Evolutionary conservation across 306 rosid species (phyloP), one percentile per base, ranked within the genome.

Genomic region (Carpinus fangiana): DNA sequence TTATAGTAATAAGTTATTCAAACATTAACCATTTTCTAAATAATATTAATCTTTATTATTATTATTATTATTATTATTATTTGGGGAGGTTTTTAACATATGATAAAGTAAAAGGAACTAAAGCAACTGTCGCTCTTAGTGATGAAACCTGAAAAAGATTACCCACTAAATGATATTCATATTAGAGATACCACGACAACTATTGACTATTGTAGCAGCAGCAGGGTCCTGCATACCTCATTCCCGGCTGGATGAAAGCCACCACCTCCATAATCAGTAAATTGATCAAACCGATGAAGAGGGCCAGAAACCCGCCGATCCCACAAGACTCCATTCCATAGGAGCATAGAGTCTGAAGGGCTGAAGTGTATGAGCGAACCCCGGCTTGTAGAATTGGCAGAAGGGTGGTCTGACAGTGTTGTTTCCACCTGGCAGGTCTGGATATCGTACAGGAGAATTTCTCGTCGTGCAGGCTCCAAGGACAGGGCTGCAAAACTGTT

Each of bases 181-280:
- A 67, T 3, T 6, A 67, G 72, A 38, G 1, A 67, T 18, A n/a
- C 51, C 43, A 41, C 28, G n/a, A 67, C n/a, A 20, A 67, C 51
- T 67, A 43, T 43, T 47, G 36, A 67, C 51, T 67, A 43, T 43
- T 47, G 36, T 21, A 13, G 61, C 16, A 61, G 60, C 48, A 18
- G 59, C 45, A 57, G 53, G 55, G 79, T 64, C 78, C 79, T 23
- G 67, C 82, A 72, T 82, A 96, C 99, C 99, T 96, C 99, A 26
- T 96, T 96, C 74, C 99, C 99, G 75, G 96, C 94, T 74, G 99
- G 99, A 90, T 96, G 99, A 85, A 96, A 93, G 76, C 99, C 99
- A 13, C 99, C 99, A 60, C 99, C 99, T 8, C 98, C 99, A 85
- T 93, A 91, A 74, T 96, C 99, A 0, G 99, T 91, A 78, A 96